Evolutionary conservation across 78 protist genomes (phyloP).

Genomic region (Fonticula alba): DNA sequence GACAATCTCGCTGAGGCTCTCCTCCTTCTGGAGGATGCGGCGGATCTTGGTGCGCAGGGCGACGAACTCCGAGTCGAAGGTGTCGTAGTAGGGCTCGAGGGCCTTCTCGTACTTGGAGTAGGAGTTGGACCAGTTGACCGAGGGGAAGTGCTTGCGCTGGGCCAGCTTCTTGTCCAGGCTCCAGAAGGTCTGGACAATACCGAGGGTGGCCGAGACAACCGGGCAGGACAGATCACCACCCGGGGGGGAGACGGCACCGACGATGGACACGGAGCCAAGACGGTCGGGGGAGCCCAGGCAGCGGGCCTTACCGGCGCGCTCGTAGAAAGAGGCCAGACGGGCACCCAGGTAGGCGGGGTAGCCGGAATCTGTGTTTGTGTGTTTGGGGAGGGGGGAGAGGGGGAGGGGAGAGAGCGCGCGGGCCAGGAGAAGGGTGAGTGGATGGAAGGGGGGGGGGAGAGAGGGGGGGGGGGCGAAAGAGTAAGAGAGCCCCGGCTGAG

Average conservation of each 20-base stretch:
- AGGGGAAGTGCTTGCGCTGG: conserved; percentile 99
- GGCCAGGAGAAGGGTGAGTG: too few relatives aligned
- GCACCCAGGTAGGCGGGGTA: conserved; percentile 99
- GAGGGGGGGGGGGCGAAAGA: too few relatives aligned
- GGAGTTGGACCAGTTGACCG: conserved; percentile 91
- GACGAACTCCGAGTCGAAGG: conserved; percentile 61
- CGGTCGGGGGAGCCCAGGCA: conserved; percentile 92
- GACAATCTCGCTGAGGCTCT: conserved; percentile 91
- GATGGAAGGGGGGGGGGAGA: too few relatives aligned
- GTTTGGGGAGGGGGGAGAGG: too few relatives aligned
- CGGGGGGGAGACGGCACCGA: conserved; percentile 99
- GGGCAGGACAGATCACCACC: conserved; percentile 99
- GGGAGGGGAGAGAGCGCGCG: too few relatives aligned
- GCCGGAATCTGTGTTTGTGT: conserved; percentile 74
- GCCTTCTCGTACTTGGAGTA: conserved; percentile 81
- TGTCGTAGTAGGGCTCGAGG: conserved; percentile 74
- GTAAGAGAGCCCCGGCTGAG: too few relatives aligned
- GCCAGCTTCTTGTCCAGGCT: conserved; percentile 96
- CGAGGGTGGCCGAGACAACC: conserved; percentile 94
- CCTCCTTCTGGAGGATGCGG: conserved; percentile 89
- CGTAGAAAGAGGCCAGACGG: conserved; percentile 98
- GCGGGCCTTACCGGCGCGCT: conserved; percentile 82
- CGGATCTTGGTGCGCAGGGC: conserved; percentile 37
- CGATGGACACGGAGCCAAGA: conserved; percentile 92
- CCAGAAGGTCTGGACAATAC: conserved; percentile 99